phyloP scores from a whole-genome alignment of 306 rosid genomes.

The Vigna mungo region DNA sequence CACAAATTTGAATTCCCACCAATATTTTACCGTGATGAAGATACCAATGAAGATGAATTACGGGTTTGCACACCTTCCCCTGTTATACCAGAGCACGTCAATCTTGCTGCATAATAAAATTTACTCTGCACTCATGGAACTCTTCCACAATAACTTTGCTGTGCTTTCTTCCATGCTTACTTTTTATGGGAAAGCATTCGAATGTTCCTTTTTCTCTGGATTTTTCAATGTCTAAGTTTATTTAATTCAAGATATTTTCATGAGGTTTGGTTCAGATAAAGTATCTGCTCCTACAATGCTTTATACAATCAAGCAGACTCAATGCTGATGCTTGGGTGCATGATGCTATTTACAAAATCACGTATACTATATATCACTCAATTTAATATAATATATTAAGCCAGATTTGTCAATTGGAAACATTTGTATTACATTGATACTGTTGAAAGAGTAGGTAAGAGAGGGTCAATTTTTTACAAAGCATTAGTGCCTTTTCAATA shows the following conservation, averaged over 20 bases:
- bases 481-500: constrained; percentile 9
- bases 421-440: constrained; percentile 18
- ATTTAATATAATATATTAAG: constrained; percentile 15
- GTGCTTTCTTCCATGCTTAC: constrained; percentile 21
- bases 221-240: constrained; percentile 1
- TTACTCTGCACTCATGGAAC: constrained; percentile 20
- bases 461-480: constrained; percentile 16
- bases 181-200: constrained; percentile 13
- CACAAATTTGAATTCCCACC: constrained; percentile 90
- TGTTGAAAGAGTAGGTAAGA: constrained; percentile 30
- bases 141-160: constrained; percentile 24
- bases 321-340: constrained; percentile 36
- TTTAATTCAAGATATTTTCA: constrained; percentile 26
- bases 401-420: constrained; percentile 29
- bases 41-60: constrained; percentile 76
- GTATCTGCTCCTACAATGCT: constrained; percentile 9
- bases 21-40: constrained; percentile 83
- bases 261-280: neutral
- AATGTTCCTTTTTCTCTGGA: constrained; percentile 6
- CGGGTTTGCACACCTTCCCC: constrained; percentile 69
- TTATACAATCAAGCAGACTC: constrained; percentile 14
- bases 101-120: constrained; percentile 29
- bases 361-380: constrained; percentile 4
- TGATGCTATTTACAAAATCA: constrained; percentile 12
- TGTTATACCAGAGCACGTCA: constrained; percentile 28